Evolutionary conservation across 78 protist species (phyloP), one percentile per base, ranked within the genome.

Genomic region (slime mould (Dictyostelium discoideum)): DNA sequence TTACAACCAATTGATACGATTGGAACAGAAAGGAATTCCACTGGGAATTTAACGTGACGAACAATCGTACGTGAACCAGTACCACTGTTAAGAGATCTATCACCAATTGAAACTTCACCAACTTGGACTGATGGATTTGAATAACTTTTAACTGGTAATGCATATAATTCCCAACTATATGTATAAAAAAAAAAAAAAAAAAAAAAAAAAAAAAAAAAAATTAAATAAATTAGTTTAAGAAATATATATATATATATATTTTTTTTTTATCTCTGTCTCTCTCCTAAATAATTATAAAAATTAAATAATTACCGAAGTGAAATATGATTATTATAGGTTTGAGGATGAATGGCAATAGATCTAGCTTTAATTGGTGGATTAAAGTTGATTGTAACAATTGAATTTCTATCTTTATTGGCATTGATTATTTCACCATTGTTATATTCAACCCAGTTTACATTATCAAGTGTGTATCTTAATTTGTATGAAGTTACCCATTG

Each of bases 321-420:
- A 29, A 85, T 67, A 48, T 54, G 44, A 5, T 48, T 67, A 22
- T 86, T 18, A 40, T 46, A 86, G 20, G 92, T 32, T 9, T 29
- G 37, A 57, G 92, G 92, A 65, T 86, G 84, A 37, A 86, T 50
- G 5, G 85, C 85, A 54, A 86, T 73, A 26, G 92, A 85, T 60
- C 87, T 60, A 32, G 42, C 18, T 14, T 20, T 37, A 29, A 84
- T 63, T 48, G 92, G 92, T 18, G 72, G 32, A 0, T 9, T 3
- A 8, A 86, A 86, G 5, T 2, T 14, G 18, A 48, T 2, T 2
- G 92, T 76, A 57, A 86, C 85, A 57, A 86, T 57, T 10, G 92
- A 46, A 14, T 73, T 86, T 57, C 72, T 73, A 54, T 86, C 92
- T 24, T 16, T 76, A 37, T 86, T 86, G 3, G 74, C 92, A 86